Evolutionary conservation across 106 monocot species (phyloP).

Genomic region (Posidonia australis): DNA sequence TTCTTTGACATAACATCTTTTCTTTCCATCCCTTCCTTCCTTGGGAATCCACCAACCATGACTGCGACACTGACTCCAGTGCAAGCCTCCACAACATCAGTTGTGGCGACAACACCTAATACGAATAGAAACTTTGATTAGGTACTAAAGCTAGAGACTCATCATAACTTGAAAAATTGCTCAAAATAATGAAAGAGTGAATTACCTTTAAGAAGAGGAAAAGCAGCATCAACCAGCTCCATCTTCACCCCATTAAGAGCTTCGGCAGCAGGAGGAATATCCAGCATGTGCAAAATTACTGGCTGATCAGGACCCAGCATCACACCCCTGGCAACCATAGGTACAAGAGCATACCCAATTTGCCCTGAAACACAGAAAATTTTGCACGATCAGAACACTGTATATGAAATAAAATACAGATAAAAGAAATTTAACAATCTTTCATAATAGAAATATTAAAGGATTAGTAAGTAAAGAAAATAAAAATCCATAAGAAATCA

Average conservation of each 20-base stretch:
- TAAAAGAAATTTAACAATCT: not conserved
- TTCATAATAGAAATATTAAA: not conserved
- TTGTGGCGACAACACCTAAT: conserved; percentile 77
- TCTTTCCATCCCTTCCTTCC: conserved; percentile 91
- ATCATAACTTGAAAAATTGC: not conserved
- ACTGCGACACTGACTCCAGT: conserved; percentile 73
- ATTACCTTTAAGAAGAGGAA: conserved; percentile 76
- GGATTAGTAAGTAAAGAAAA: not conserved
- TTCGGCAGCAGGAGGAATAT: conserved; percentile 79
- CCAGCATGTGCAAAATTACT: conserved; percentile 86
- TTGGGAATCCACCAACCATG: conserved; percentile 89
- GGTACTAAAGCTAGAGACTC: not conserved
- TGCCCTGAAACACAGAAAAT: conserved; percentile 37
- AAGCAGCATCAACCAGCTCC: conserved; percentile 93
- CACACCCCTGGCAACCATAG: conserved; percentile 80
- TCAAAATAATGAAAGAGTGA: not conserved
- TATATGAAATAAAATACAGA: not conserved
- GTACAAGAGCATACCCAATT: conserved; percentile 92
- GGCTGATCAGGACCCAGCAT: conserved; percentile 85
- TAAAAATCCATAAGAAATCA: not conserved
- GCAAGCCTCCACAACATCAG: conserved; percentile 77
- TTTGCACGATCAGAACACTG: not conserved
- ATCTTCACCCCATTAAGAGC: conserved; percentile 81
- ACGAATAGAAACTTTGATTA: not conserved
- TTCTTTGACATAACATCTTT: conserved; percentile 97